A percentile compares a stretch with the other conserved stretches of the same genome.
Conservation (phyloP, 768 basidiomycete genomes). For the Pulveroboletus sp. region DNA sequence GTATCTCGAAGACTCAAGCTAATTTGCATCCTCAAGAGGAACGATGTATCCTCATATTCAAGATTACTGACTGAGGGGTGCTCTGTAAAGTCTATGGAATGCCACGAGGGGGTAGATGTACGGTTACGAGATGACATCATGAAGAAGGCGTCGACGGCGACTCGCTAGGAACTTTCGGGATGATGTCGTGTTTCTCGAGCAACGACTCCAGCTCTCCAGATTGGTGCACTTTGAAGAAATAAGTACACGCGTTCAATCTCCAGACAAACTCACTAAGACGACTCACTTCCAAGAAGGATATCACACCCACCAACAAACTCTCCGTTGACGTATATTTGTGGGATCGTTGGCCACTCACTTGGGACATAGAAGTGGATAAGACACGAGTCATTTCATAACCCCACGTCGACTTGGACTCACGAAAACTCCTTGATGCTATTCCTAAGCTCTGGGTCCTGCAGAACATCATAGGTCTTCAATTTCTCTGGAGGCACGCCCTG, state of each 20-base stretch:
- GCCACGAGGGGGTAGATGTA: too few species aligned
- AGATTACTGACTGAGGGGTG: too few species aligned
- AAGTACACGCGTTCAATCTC: background rate
- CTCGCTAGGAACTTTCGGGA: constrained; percentile 33
- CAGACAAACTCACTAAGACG: background rate
- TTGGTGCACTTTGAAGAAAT: constrained; percentile 76
- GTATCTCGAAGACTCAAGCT: too few species aligned
- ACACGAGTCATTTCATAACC: background rate
- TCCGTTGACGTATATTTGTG: constrained; percentile 90
- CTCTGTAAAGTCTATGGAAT: too few species aligned
- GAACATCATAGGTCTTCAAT: constrained; percentile 84
- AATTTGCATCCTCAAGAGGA: too few species aligned
- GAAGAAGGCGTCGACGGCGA: too few species aligned
- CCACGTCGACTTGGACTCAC: constrained; percentile 49
- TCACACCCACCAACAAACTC: constrained; percentile 98
- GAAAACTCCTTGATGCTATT: constrained; percentile 93
- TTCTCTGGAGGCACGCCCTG: constrained; percentile 79
- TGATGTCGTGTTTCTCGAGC: constrained; percentile 64
- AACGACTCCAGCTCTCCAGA: constrained; percentile 87
- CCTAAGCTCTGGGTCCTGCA: constrained; percentile 81
- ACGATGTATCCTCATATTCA: too few species aligned
- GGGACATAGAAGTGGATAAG: background rate
- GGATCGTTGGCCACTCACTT: constrained; percentile 98
- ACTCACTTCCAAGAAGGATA: constrained; percentile 85
- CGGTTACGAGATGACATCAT: too few species aligned